phyloP scores from a whole-genome alignment of 257 asterid genomes.

The Rhazya stricta region DNA sequence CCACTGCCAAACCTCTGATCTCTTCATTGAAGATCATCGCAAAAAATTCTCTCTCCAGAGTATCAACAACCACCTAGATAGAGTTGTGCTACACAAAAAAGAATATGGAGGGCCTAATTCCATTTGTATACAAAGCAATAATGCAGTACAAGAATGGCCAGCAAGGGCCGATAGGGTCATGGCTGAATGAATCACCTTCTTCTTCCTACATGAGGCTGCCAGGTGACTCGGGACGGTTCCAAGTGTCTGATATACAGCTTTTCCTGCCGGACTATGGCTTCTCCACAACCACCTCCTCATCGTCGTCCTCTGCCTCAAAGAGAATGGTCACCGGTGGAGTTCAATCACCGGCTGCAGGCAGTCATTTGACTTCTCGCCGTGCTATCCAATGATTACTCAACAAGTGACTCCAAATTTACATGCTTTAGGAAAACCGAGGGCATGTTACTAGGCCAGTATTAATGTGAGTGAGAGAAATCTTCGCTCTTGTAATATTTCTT shows the following conservation, averaged over 20 bases:
- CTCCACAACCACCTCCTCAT: conserved; percentile 35
- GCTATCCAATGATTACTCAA: conserved; percentile 32
- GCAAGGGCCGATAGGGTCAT: conserved; percentile 28
- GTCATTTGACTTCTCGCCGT: conserved; percentile 31
- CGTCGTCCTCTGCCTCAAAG: conserved; percentile 22
- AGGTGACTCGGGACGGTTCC: conserved; percentile 65
- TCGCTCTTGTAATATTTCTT: conserved; percentile 1
- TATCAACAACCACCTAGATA: neutral
- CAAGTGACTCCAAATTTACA: neutral
- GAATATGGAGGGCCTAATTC: conserved; percentile 82
- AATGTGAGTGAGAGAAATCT: conserved; percentile 9
- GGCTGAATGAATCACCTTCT: conserved; percentile 50
- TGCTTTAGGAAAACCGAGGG: neutral
- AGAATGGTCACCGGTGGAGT: conserved; percentile 23
- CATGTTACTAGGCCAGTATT: neutral
- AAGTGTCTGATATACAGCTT: conserved; percentile 33
- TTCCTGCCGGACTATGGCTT: conserved; percentile 45
- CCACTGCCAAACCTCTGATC: conserved; percentile 11
- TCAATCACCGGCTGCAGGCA: conserved; percentile 30
- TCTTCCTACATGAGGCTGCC: conserved; percentile 62
- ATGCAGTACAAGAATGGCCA: conserved; percentile 65
- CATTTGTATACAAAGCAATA: conserved; percentile 71
- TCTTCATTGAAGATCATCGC: conserved; percentile 15
- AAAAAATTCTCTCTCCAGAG: conserved; percentile 1
- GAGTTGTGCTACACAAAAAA: neutral